Evolutionary conservation across 305 asterid genomes (phyloP), one percentile per base, ranked within the genome.

Genomic region (Fraxinus greggii): DNA sequence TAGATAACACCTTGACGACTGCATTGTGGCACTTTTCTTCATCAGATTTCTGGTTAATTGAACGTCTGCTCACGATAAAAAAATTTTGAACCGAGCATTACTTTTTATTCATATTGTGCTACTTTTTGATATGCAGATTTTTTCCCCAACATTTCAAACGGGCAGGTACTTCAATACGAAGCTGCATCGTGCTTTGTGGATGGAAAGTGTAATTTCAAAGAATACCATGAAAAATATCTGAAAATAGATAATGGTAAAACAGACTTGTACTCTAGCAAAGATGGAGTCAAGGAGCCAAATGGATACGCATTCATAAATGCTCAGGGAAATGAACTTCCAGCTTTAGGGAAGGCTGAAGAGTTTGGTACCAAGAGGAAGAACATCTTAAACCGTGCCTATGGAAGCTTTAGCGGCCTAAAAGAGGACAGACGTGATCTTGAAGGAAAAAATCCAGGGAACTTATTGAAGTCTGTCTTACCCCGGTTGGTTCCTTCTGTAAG

Each of bases 381-480:
- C 69, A 86, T 82, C 84, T 79, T 91, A 72, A 97, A 92, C 73
- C 87, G 88, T 32, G 83, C 90, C 12, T 83, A 83, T 76, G 81
- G 83, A 82, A 95, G 95, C 89, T 93, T 91, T 81, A 91, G 80
- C 19, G 81, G 87, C 72, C 79, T 81, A 38, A 91, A 88, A 80
- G 94, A 91, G 23, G 93, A 87, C 72, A 88, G 38, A 73, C 78
- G 79, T 73, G 92, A 91, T 28, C 84, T 69, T 1, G 93, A 82
- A 36, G 94, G 91, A 81, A 94, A 89, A 87, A 82, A 81, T 61
- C 91, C 89, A 2, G 97, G 86, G 86, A 86, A 86, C 72, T 85
- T 91, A 84, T 81, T 94, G 86, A 96, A 94, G 88, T 84, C 94
- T 6, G 94, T 91, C 31, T 87, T 94, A 77, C 97, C 98, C 67